Conservation (phyloP, 2,329 filamentous ascomycete genomes). For the Seiridium unicorne region DNA sequence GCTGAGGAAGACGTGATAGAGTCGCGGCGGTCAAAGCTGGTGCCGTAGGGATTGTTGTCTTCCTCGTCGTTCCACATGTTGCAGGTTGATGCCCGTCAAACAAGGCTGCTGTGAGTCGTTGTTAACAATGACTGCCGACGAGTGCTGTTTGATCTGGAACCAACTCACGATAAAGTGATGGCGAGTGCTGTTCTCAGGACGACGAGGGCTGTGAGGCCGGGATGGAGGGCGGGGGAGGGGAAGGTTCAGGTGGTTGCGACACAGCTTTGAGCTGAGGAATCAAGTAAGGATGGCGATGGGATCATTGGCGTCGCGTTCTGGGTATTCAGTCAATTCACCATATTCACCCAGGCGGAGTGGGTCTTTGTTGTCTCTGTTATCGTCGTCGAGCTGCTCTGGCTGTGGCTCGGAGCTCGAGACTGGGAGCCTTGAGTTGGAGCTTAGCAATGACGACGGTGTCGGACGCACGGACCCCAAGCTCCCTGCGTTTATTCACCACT, state of each 20-base stretch:
- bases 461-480: background rate
- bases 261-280: background rate
- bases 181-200: background rate
- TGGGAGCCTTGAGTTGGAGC: constrained; percentile 2
- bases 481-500: background rate
- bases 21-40: constrained; percentile 84
- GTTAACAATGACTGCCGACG: background rate
- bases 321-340: background rate
- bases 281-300: background rate
- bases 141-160: background rate
- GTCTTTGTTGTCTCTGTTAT: background rate
- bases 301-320: background rate
- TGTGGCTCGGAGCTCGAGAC: background rate
- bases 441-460: background rate
- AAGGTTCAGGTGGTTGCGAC: background rate
- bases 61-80: constrained; percentile 96
- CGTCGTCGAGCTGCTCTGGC: background rate
- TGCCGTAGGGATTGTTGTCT: constrained; percentile 94
- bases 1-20: constrained; percentile 68
- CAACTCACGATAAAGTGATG: background rate
- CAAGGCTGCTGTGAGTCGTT: background rate
- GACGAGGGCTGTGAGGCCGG: background rate
- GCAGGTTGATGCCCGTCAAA: constrained; percentile 8
- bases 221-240: background rate
- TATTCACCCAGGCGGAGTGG: background rate